phyloP scores from a whole-genome alignment of 108 stramenopile species.

The Skeletonema potamos region DNA sequence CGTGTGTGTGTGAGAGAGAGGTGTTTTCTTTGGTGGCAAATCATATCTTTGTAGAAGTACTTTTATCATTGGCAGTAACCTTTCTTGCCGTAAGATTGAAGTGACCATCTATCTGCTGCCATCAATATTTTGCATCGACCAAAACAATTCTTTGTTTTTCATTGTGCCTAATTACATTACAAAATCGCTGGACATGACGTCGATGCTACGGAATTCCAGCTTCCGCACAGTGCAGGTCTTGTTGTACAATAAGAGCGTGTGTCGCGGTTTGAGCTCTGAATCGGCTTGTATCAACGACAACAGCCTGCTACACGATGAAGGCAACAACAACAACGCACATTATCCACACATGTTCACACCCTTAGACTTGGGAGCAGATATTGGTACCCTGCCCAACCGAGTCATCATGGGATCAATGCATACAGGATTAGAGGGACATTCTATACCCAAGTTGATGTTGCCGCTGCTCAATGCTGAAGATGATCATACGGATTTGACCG shows the following conservation, averaged over 20 bases:
- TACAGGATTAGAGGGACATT: constrained; percentile 91
- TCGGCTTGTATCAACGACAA: neutral
- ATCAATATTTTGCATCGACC: too few species aligned
- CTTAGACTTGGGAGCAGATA: constrained; percentile 62
- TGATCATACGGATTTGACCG: constrained; percentile 64
- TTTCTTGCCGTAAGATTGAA: too few species aligned
- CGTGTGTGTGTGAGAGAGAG: too few species aligned
- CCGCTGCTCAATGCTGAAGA: constrained; percentile 40
- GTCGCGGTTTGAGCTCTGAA: neutral
- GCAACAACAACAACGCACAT: constrained; percentile 30
- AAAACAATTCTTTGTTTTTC: too few species aligned
- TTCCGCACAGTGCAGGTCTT: neutral
- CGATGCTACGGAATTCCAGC: neutral
- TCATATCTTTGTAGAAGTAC: too few species aligned
- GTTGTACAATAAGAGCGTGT: neutral
- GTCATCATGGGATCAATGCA: constrained; percentile 98
- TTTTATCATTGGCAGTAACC: too few species aligned
- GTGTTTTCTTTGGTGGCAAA: too few species aligned
- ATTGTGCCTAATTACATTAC: too few species aligned
- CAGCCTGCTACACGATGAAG: neutral
- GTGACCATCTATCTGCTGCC: too few species aligned
- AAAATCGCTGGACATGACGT: too few species aligned
- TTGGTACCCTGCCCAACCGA: constrained; percentile 84
- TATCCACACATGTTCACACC: constrained; percentile 75
- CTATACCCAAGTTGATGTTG: constrained; percentile 61